Base-by-base conservation (phyloP, 495 filamentous ascomycete genomes). In the Chaetomium fimeti region DNA sequence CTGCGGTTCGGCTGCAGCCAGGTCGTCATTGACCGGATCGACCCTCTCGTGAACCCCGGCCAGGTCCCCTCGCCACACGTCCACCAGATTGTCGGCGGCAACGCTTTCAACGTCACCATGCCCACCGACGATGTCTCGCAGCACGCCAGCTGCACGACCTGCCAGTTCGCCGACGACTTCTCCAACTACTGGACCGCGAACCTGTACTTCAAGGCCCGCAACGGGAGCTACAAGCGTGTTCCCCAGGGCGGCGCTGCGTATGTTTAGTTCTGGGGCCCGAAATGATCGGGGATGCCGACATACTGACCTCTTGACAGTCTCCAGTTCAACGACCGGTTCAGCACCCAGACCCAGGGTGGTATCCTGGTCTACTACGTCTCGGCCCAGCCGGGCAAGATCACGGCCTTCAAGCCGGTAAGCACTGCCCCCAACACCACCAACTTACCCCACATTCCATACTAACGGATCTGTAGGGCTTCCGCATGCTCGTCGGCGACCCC, bases 291-390 rank as follows among this genome's bases (percentile, higher is more conserved):
- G 27, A 43, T 25, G 6, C 32, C 22, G 13, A 7, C 25, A 13
- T 57, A 22, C 57, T 59, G 42, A 59, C 57, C 16, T 49, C 1
- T 4, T 25, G 9, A 16, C 38, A 62, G 61, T 11, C 63, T 57
- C 61, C 78, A 81, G 66, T 82, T 81, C 69, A 75, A 71, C 70
- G 81, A 83, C 66, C 68, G 73, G 32, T 82, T 80, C 65, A 76
- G 74, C 66, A 82, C 79, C 42, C 77, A 82, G 66, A 82, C 72
- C 8, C 63, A 72, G 18, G 82, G 81, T 32, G 82, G 82, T 42
- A 74, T 82, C 54, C 74, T 82, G 3, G 78, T 84, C 12, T 84
- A 84, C 76, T 83, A 84, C 68, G 80, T 83, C 67, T 79, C 79
- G 45, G 79, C 80, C 12, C 75, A 81, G 62, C 77, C 78, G n/a